Conservation (phyloP, 2,329 filamentous ascomycete species). For the Alternaria brassicae region DNA sequence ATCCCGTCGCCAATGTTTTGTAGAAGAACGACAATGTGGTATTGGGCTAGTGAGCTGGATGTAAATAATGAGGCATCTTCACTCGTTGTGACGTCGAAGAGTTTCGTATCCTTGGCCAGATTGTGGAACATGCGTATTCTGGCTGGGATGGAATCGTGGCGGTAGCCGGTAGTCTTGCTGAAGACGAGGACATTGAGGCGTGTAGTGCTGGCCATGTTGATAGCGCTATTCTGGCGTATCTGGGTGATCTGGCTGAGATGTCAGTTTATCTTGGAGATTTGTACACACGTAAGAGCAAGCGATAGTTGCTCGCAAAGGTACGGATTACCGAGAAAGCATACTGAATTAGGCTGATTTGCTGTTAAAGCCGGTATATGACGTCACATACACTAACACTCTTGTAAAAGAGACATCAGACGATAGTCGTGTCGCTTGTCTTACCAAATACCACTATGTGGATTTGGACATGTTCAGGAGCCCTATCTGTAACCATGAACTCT, state of each 20-base stretch:
- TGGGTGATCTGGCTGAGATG: too few species aligned
- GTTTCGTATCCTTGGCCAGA: conserved; percentile 7
- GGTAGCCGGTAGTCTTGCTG: conserved; percentile 38
- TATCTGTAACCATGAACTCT: background rate
- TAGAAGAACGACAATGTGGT: conserved; percentile 25
- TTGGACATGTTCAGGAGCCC: background rate
- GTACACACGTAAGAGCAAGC: background rate
- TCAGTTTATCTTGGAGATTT: background rate
- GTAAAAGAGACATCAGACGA: background rate
- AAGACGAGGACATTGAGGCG: conserved; percentile 32
- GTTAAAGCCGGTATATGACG: background rate
- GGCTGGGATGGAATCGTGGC: conserved; percentile 36
- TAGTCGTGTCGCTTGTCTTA: background rate
- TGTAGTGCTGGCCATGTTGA: background rate
- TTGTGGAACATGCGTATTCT: conserved; percentile 22
- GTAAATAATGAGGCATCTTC: conserved; percentile 30
- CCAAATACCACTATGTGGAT: background rate
- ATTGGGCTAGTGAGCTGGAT: conserved; percentile 7
- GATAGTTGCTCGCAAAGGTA: background rate
- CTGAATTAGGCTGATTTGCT: background rate
- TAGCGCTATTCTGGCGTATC: background rate
- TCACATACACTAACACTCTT: background rate
- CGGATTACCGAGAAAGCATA: background rate
- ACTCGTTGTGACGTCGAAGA: conserved; percentile 24
- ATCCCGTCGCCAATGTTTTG: conserved; percentile 26